Conservation (phyloP, 2,329 filamentous ascomycete genomes). For the Pestalotiopsis fici region DNA sequence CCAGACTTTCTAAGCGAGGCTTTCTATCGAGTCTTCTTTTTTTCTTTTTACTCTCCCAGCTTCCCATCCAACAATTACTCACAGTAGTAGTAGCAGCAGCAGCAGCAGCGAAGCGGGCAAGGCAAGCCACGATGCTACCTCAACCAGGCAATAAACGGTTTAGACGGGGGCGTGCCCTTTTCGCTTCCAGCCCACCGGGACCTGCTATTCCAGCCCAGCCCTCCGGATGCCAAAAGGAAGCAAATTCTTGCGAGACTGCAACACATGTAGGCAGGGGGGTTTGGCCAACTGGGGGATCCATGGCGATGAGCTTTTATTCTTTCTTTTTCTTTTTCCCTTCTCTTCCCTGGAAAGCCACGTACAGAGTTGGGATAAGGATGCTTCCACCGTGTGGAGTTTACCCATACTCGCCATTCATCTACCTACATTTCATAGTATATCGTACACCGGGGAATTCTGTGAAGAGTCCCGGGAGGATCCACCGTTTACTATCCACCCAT, state of each 20-base stretch:
- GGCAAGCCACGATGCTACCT: neutral
- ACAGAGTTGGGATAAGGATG: too few relatives aligned
- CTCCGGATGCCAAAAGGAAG: neutral
- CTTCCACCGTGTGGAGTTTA: too few relatives aligned
- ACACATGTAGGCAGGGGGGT: neutral
- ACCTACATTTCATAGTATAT: too few relatives aligned
- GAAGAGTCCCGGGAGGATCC: too few relatives aligned
- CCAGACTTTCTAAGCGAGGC: neutral
- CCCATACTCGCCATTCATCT: too few relatives aligned
- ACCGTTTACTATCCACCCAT: too few relatives aligned
- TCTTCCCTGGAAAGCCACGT: too few relatives aligned
- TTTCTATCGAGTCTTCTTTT: neutral
- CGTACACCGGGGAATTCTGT: too few relatives aligned
- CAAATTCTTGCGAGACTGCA: neutral
- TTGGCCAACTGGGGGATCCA: too few relatives aligned
- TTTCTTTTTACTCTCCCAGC: neutral
- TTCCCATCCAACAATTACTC: neutral
- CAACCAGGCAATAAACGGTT: neutral
- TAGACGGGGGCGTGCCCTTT: neutral
- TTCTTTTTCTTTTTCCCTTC: too few relatives aligned
- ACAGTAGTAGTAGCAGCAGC: neutral
- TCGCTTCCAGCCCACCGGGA: neutral
- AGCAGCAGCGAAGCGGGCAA: too few relatives aligned
- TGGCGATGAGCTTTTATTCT: too few relatives aligned
- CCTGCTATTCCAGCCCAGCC: neutral